These are phyloP conservation scores for Pestalotiopsis sp. DNA, from an alignment of 2,329 filamentous ascomycete species.

Conservation along the genomic window DNA sequence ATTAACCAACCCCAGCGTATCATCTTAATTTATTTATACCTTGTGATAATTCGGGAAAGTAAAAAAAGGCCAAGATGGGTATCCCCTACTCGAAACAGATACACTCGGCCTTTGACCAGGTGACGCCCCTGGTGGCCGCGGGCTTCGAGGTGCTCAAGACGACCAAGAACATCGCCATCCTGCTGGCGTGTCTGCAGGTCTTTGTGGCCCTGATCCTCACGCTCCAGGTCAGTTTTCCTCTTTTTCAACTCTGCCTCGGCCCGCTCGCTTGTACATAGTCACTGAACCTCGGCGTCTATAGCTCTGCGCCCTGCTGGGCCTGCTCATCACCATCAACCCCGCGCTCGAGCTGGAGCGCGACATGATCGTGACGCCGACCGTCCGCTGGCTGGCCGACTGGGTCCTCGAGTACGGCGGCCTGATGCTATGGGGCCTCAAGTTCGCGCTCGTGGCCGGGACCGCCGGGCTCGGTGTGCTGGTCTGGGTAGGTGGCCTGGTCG, in stretches of 20 bases:
- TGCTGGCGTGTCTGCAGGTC: slow-evolving; percentile 49
- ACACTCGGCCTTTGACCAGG: slow-evolving; percentile 53
- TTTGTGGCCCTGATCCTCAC: slow-evolving; percentile 43
- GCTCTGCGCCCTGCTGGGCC: slow-evolving; percentile 32
- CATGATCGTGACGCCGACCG: slow-evolving; percentile 43
- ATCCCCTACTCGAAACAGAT: slow-evolving; percentile 56
- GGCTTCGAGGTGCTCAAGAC: slow-evolving; percentile 52
- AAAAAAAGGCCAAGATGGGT: slow-evolving; percentile 39
- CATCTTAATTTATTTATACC: neutral
- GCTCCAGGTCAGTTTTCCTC: slow-evolving; percentile 32
- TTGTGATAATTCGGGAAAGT: neutral
- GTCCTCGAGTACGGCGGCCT: slow-evolving; percentile 16
- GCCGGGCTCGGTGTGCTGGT: neutral
- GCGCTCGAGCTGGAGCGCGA: slow-evolving; percentile 46
- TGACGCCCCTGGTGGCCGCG: slow-evolving; percentile 51
- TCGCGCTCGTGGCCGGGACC: slow-evolving; percentile 29
- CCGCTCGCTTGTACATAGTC: neutral
- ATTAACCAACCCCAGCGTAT: neutral
- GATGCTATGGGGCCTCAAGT: slow-evolving; percentile 25
- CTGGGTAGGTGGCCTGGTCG: slow-evolving; percentile 2
- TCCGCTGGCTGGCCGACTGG: slow-evolving; percentile 31
- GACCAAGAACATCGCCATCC: slow-evolving; percentile 50
- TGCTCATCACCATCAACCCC: slow-evolving; percentile 49
- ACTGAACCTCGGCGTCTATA: neutral
- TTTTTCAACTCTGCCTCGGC: slow-evolving; percentile 17